Evolutionary conservation across 1,139 yeast species (phyloP).

Genomic region (Candida sp.): DNA sequence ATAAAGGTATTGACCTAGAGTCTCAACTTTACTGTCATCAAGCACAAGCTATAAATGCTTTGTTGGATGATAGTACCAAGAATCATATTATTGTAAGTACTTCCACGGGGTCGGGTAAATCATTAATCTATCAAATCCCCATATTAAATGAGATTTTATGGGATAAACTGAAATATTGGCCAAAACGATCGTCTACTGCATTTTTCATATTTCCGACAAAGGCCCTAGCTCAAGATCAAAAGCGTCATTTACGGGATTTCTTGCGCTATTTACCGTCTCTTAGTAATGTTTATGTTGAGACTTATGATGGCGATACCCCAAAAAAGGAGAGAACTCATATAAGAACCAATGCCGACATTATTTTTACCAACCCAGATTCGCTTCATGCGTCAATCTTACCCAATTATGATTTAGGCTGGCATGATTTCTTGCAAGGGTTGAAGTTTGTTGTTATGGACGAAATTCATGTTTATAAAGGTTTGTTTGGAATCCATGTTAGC

Average conservation of each 20-base stretch:
- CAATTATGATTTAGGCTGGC: slow-evolving; percentile 53
- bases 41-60: slow-evolving; percentile 63
- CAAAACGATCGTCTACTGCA: slow-evolving; percentile 48
- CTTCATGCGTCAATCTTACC: slow-evolving; percentile 85
- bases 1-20: slow-evolving; percentile 44
- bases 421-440: slow-evolving; percentile 57
- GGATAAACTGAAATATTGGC: slow-evolving; percentile 23
- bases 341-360: slow-evolving; percentile 64
- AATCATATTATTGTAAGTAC: slow-evolving; percentile 81
- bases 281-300: slow-evolving; percentile 52
- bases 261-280: slow-evolving; percentile 40
- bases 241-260: slow-evolving; percentile 67
- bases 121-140: slow-evolving; percentile 86
- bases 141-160: slow-evolving; percentile 59
- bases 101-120: slow-evolving; percentile 94
- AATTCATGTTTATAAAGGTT: slow-evolving; percentile 83
- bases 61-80: slow-evolving; percentile 30
- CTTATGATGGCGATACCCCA: slow-evolving; percentile 94
- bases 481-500: slow-evolving; percentile 92
- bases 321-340: slow-evolving; percentile 47
- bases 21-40: slow-evolving; percentile 75
- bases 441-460: slow-evolving; percentile 85
- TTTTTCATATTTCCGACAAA: slow-evolving; percentile 93
- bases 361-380: slow-evolving; percentile 95
- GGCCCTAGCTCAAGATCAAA: slow-evolving; percentile 96